Evolutionary conservation across 139 green algal genomes (phyloP).

Genomic region (Chlamydomonas sp.): DNA sequence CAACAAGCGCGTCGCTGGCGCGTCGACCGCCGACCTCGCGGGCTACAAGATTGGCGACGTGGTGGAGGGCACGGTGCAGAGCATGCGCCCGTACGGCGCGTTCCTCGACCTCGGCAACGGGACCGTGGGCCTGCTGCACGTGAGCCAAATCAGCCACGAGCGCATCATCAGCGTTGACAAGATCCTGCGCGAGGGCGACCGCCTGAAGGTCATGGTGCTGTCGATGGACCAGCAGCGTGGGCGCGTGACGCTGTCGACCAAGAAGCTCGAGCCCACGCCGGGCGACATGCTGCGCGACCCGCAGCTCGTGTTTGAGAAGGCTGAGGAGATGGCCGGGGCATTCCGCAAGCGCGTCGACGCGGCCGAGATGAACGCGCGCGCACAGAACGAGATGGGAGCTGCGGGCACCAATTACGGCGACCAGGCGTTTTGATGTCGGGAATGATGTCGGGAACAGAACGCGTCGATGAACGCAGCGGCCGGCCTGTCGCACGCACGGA

Average conservation of each 20-base stretch:
- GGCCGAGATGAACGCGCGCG: conserved; percentile 7
- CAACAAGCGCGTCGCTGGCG: conserved; percentile 44
- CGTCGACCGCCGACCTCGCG: not conserved
- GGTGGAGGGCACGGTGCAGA: conserved; percentile 77
- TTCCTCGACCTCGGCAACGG: conserved; percentile 90
- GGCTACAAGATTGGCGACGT: conserved; percentile 91
- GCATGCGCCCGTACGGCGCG: conserved; percentile 90
- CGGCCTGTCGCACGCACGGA: too few species aligned
- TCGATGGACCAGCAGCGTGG: conserved; percentile 78
- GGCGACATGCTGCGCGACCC: conserved; percentile 94
- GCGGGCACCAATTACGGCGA: too few species aligned
- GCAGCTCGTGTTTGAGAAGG: conserved; percentile 83
- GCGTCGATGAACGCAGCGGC: too few species aligned
- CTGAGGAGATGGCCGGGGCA: conserved; percentile 85
- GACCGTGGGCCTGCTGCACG: conserved; percentile 85
- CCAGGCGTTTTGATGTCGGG: too few species aligned
- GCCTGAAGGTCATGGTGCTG: conserved; percentile 86
- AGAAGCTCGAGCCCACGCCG: conserved; percentile 94
- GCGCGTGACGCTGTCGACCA: conserved; percentile 87
- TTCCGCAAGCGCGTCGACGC: conserved; percentile 50
- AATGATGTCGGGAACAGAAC: too few species aligned
- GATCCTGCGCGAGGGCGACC: conserved; percentile 63
- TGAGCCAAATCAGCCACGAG: conserved; percentile 94
- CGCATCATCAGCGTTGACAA: conserved; percentile 82
- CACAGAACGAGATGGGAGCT: not conserved